Base-by-base conservation (phyloP, 83 land plant genomes). In the Diphasiastrum complanatum region DNA sequence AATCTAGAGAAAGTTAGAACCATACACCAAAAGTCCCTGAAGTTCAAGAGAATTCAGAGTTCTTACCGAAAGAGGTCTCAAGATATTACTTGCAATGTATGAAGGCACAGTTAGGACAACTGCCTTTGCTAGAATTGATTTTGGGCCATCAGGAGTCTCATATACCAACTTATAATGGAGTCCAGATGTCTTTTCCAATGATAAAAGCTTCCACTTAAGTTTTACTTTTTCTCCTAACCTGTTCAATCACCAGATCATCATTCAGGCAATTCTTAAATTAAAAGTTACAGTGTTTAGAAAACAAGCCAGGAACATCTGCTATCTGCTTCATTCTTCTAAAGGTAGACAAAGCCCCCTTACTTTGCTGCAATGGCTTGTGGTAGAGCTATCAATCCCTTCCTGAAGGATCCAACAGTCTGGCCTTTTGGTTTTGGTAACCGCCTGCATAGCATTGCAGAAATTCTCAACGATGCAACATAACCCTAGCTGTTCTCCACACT, bases 331-430 rank as follows among this genome's bases (percentile, higher is more conserved):
- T n/a, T n/a, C n/a, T n/a, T n/a, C n/a, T n/a, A n/a, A n/a, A n/a
- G n/a, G n/a, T n/a, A n/a, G n/a, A n/a, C n/a, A n/a, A 22, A 4
- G 34, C 14, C 23, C 37, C 8, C 66, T 74, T 75, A 88, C 97
- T 84, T 81, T 18, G 63, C 63, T 59, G 87, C 79, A 67, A 92
- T 92, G 63, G 98, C 98, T 52, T 92, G 68, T 14, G 96, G 98
- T 30, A 92, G 61, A 72, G 82, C 85, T 2, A 73, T 33, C 63
- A 92, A 71, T 8, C 98, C 98, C 64, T 85, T 88, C 57, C 74
- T 78, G 57, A 92, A 92, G 49, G 98, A 92, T 57, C 95, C 98
- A 67, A 92, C 98, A 29, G 98, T 92, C 61, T 92, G 98, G n/a
- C 98, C 98, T 69, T 92, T 88, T 32, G 91, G 96, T 54, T 77